phyloP scores from a whole-genome alignment of 208 protist species.

The Leishmania arabica region DNA sequence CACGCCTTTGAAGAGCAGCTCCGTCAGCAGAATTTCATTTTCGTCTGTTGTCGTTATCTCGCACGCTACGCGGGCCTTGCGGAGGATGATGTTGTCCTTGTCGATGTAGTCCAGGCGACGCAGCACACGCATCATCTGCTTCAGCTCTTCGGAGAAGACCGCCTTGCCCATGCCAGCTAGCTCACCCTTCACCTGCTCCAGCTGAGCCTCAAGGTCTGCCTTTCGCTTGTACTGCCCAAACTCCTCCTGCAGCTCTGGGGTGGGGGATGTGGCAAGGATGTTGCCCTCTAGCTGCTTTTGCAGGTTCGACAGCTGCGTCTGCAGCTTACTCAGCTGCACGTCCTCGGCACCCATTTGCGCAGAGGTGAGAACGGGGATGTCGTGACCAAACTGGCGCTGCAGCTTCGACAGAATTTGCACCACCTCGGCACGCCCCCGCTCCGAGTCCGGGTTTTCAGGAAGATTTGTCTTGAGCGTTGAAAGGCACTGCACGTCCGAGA shows the following conservation, averaged over 20 bases:
- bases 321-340: conserved; percentile 68
- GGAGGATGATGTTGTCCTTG: conserved; percentile 96
- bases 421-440: conserved; percentile 70
- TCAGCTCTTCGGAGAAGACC: conserved; percentile 95
- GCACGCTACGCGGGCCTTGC: conserved; percentile 98
- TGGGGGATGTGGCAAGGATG: conserved; percentile 62
- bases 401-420: conserved; percentile 84
- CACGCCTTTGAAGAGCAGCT: conserved; percentile 98
- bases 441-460: conserved; percentile 73
- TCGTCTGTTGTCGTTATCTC: conserved; percentile 98
- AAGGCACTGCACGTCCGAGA: conserved; percentile 72
- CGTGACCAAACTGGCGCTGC: conserved; percentile 63
- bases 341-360: conserved; percentile 97
- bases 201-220: conserved; percentile 60
- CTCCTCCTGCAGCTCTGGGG: conserved; percentile 50
- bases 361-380: conserved; percentile 94
- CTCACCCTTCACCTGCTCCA: conserved; percentile 76
- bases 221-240: conserved; percentile 81
- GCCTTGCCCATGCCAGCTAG: conserved; percentile 85
- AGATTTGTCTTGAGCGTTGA: conserved; percentile 82
- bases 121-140: conserved; percentile 97
- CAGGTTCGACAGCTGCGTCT: conserved; percentile 84
- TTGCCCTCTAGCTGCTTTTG: conserved; percentile 83
- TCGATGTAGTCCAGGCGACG: conserved; percentile 96
- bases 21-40: conserved; percentile 98